phyloP scores from a whole-genome alignment of 208 protist species.

The Polymyxa betae region DNA sequence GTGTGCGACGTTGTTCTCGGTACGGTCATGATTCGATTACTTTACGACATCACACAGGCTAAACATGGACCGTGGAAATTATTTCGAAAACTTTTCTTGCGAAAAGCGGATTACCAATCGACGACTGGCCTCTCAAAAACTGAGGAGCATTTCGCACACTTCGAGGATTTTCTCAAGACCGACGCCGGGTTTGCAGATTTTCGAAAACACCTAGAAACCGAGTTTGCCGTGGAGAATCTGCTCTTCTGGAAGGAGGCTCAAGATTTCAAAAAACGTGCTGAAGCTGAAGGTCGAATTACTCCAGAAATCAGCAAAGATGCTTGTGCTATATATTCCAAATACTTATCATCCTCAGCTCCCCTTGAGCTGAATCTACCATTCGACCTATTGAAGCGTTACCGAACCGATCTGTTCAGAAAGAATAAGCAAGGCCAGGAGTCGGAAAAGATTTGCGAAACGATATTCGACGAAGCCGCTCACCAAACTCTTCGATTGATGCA shows the following conservation, averaged over 20 bases:
- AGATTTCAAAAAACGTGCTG: background rate
- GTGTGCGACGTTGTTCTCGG: too few relatives aligned
- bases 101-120: too few relatives aligned
- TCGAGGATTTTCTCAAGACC: slow-evolving; percentile 11
- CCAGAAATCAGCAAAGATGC: too few relatives aligned
- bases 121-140: too few relatives aligned
- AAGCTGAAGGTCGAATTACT: background rate
- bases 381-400: background rate
- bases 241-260: background rate
- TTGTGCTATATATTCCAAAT: background rate
- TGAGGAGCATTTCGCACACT: too few relatives aligned
- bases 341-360: background rate
- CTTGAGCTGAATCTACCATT: background rate
- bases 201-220: background rate
- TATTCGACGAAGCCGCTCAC: background rate
- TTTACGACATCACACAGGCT: too few relatives aligned
- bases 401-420: background rate
- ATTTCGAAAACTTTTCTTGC: too few relatives aligned
- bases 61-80: too few relatives aligned
- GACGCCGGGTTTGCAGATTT: background rate
- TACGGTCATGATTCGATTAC: too few relatives aligned
- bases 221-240: background rate
- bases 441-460: background rate
- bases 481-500: background rate
- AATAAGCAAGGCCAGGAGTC: too few relatives aligned